phyloP scores from a whole-genome alignment of 768 basidiomycete species.

The Lactarius psammicola region DNA sequence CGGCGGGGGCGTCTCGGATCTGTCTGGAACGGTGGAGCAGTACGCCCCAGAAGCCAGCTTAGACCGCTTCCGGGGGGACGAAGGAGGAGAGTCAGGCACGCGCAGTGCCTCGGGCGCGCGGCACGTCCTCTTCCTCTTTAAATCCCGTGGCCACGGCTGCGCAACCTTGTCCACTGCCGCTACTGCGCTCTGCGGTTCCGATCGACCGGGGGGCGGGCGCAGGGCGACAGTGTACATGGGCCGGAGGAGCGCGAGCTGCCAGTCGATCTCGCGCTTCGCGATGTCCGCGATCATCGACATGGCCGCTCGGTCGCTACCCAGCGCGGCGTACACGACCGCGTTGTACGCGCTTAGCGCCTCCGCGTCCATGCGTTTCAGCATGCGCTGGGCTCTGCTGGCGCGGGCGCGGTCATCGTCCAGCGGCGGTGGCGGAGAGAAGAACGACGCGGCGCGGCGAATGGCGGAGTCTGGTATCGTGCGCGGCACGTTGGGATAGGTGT shows the following conservation, averaged over 20 bases:
- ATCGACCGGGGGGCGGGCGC: no score
- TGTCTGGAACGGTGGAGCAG: background rate
- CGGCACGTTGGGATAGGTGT: background rate
- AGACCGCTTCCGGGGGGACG: background rate
- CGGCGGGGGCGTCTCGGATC: background rate
- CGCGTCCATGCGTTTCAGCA: background rate
- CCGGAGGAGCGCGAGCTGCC: conserved; percentile 16
- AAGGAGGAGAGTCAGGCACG: background rate
- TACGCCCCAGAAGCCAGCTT: background rate
- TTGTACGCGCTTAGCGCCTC: conserved; percentile 12
- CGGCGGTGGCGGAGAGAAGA: background rate
- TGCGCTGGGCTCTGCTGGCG: background rate
- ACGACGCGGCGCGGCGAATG: background rate
- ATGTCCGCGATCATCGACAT: conserved; percentile 13
- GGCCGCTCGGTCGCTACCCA: conserved; percentile 4
- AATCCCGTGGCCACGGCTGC: background rate
- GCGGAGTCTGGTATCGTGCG: background rate
- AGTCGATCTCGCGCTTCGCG: conserved; percentile 17
- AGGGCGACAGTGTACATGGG: background rate
- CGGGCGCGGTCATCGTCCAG: background rate
- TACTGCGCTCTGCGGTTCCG: background rate
- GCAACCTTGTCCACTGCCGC: background rate
- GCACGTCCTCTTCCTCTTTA: background rate
- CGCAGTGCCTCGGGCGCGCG: background rate
- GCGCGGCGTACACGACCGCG: background rate